These are phyloP conservation scores for Saturnispora serradocipensis DNA, from an alignment of 805 yeast species.

Conservation along the genomic window DNA sequence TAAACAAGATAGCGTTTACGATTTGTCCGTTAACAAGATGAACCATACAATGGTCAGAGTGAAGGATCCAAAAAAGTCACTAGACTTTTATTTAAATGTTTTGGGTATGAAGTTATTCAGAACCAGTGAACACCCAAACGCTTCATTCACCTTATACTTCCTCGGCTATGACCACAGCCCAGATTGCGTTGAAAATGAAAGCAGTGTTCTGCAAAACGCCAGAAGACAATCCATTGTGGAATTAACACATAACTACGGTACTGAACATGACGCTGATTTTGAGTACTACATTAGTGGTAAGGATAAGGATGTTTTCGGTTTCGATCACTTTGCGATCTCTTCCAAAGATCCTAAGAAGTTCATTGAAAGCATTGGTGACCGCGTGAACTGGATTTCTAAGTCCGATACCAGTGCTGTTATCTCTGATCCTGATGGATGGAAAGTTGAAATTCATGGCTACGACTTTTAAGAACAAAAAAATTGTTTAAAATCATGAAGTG, in stretches of 20 bases:
- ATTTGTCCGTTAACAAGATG: conserved; percentile 39
- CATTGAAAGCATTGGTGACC: conserved; percentile 41
- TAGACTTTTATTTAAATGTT: conserved; percentile 68
- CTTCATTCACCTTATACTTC: conserved; percentile 80
- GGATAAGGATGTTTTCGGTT: conserved; percentile 54
- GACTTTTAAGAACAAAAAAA: conserved; percentile 13
- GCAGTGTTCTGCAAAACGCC: conserved; percentile 28
- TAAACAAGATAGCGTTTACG: conserved; percentile 34
- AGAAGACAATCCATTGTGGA: conserved; percentile 67
- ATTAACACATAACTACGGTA: conserved; percentile 93
- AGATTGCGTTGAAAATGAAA: conserved; percentile 34
- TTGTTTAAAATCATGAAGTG: neutral
- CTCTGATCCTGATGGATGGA: conserved; percentile 86
- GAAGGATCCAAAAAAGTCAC: conserved; percentile 68
- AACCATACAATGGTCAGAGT: conserved; percentile 93
- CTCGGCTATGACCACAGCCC: conserved; percentile 56
- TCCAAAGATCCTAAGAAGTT: conserved; percentile 52
- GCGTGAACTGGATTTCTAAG: conserved; percentile 47
- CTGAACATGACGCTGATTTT: conserved; percentile 70
- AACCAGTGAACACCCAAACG: conserved; percentile 48
- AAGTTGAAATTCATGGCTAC: conserved; percentile 51
- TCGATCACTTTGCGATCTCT: conserved; percentile 75
- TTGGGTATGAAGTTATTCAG: conserved; percentile 73
- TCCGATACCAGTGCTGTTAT: conserved; percentile 60
- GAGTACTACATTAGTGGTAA: conserved; percentile 74